A percentile compares a stretch with the other conserved stretches of the same genome.
Evolutionary conservation across 441 rosid species (phyloP).

Genomic region (Erodium texanum): DNA sequence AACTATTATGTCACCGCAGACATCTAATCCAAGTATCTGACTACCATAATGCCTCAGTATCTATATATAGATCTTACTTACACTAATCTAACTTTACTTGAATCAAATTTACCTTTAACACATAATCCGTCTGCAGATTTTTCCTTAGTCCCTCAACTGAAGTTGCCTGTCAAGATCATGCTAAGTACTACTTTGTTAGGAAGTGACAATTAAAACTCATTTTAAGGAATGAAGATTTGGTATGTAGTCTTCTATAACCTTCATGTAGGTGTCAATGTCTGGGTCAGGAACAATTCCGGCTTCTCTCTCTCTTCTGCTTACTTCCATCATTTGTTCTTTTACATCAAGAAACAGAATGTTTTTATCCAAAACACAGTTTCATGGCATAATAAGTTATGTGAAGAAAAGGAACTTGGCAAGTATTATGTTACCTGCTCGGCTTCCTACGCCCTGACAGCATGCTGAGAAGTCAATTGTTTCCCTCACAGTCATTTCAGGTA

Average conservation of each 20-base stretch:
- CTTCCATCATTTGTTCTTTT: constrained; percentile 49
- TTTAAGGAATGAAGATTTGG: too few species aligned
- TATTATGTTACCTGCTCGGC: constrained; percentile 43
- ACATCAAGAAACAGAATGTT: too few species aligned
- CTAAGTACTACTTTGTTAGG: too few species aligned
- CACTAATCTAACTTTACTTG: too few species aligned
- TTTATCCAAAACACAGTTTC: constrained; percentile 7
- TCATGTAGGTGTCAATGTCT: constrained; percentile 59
- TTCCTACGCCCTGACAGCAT: constrained; percentile 42
- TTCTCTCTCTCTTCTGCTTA: constrained; percentile 45
- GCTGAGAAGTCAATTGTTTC: constrained; percentile 51
- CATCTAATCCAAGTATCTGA: constrained; percentile 58
- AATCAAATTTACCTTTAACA: constrained; percentile 74
- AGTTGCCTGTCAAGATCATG: constrained; percentile 40
- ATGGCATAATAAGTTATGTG: too few species aligned
- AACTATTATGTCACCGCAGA: constrained; percentile 40
- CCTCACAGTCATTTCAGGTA: constrained; percentile 59
- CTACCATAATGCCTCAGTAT: too few species aligned
- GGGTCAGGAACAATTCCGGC: constrained; percentile 50
- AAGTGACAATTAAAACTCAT: too few species aligned
- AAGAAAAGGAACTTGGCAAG: too few species aligned
- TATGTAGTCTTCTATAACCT: too few species aligned
- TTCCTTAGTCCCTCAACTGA: constrained; percentile 45
- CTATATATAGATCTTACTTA: too few species aligned
- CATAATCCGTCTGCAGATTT: constrained; percentile 64